These are phyloP conservation scores for Asclepias syriaca DNA, from an alignment of 257 asterid species.

Conservation along the genomic window DNA sequence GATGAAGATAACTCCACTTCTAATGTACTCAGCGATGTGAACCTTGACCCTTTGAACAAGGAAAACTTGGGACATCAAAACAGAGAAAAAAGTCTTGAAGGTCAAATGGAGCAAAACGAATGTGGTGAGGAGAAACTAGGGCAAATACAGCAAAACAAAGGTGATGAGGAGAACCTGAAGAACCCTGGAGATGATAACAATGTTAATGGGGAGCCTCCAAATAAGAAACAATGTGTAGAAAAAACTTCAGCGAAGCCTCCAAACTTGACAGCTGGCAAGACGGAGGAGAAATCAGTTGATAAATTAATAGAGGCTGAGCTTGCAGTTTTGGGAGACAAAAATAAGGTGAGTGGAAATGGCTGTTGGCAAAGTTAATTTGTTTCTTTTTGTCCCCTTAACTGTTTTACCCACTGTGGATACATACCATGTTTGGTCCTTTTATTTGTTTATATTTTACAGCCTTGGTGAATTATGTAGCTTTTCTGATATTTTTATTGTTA, in stretches of 20 bases:
- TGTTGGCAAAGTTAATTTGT: neutral
- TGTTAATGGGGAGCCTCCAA: conserved; percentile 54
- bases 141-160: conserved; percentile 21
- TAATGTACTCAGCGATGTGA: conserved; percentile 24
- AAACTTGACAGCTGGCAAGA: conserved; percentile 24
- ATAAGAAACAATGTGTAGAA: conserved; percentile 54
- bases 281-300: conserved; percentile 64
- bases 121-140: conserved; percentile 24
- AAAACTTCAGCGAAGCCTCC: conserved; percentile 24
- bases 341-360: conserved; percentile 51
- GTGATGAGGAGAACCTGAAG: conserved; percentile 27
- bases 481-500: neutral
- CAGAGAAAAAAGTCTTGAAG: conserved; percentile 34
- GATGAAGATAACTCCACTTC: conserved; percentile 19
- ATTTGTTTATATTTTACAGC: neutral
- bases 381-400: neutral
- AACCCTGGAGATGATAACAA: conserved; percentile 31
- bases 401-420: neutral
- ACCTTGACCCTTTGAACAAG: conserved; percentile 12
- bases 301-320: conserved; percentile 81
- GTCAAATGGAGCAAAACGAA: conserved; percentile 26
- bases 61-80: conserved; percentile 24
- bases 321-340: conserved; percentile 79
- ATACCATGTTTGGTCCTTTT: neutral
- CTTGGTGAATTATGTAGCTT: neutral